A percentile compares a stretch with the other conserved stretches of the same genome.
These are phyloP conservation scores for Verticillium longisporum DNA, from an alignment of 2,329 filamentous ascomycete genomes.

Conservation along the genomic window DNA sequence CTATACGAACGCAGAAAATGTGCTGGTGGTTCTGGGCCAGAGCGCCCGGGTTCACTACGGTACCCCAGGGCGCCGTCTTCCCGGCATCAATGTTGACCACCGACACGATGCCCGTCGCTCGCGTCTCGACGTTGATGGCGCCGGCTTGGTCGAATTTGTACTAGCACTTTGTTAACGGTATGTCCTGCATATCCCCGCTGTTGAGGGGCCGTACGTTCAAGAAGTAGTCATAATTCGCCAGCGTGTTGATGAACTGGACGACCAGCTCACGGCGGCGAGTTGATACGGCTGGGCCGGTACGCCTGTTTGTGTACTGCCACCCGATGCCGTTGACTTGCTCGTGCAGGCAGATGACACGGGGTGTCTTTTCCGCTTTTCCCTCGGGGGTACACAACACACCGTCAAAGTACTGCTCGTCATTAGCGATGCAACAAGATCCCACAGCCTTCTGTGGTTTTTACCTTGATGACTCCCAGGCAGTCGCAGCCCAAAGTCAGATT, in stretches of 20 bases:
- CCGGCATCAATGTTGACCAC: slow-evolving; percentile 24
- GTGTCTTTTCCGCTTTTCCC: slow-evolving; percentile 43
- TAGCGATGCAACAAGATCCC: not conserved
- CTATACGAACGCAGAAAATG: slow-evolving; percentile 44
- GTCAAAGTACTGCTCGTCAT: slow-evolving; percentile 34
- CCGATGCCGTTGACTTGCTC: slow-evolving; percentile 63
- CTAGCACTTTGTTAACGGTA: not conserved
- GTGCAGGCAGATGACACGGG: slow-evolving; percentile 61
- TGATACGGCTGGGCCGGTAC: slow-evolving; percentile 55
- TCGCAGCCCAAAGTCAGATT: slow-evolving; percentile 63
- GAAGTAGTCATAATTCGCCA: slow-evolving; percentile 67
- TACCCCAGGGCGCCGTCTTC: slow-evolving; percentile 36
- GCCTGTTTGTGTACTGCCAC: slow-evolving; percentile 67
- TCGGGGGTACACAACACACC: slow-evolving; percentile 43
- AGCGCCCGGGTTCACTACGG: slow-evolving; percentile 43
- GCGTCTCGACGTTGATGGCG: slow-evolving; percentile 52
- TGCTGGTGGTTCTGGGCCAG: slow-evolving; percentile 52
- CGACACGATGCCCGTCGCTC: slow-evolving; percentile 60
- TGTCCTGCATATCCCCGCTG: not conserved
- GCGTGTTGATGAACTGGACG: slow-evolving; percentile 11
- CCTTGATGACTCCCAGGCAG: slow-evolving; percentile 54
- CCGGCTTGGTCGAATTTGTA: slow-evolving; percentile 59
- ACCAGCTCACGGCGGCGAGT: slow-evolving; percentile 20
- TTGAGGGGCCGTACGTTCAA: slow-evolving; percentile 32
- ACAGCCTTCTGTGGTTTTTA: not conserved